Conservation (phyloP, 176 grass and related monocot species). For the Hordeum vulgare region DNA sequence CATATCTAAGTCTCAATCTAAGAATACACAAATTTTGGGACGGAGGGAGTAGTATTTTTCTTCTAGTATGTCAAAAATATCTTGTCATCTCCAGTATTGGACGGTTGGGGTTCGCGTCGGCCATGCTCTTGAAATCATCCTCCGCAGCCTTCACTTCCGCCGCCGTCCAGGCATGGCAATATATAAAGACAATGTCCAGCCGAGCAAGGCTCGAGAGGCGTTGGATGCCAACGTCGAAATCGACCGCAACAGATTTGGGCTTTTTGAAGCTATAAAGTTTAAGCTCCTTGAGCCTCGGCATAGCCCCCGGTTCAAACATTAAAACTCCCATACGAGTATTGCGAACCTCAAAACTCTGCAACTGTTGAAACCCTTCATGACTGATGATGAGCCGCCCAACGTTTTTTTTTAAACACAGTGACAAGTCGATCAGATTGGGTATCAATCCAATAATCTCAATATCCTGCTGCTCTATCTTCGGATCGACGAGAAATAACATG, state of each 20-base stretch:
- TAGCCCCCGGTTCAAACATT: not conserved
- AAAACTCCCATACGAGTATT: not conserved
- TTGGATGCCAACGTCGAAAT: not conserved
- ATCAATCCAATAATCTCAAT: not conserved
- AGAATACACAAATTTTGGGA: no score
- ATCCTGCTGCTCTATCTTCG: not conserved
- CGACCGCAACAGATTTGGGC: not conserved
- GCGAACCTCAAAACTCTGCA: not conserved
- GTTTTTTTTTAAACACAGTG: fast-evolving
- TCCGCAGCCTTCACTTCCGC: not conserved
- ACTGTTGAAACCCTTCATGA: not conserved
- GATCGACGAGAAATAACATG: fast-evolving
- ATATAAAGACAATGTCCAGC: fast-evolving
- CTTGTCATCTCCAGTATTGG: not conserved
- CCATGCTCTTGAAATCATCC: conserved; percentile 1
- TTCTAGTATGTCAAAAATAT: no score
- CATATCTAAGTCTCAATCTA: no score
- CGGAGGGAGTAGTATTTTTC: no score
- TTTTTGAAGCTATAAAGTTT: fast-evolving
- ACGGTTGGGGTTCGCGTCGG: not conserved
- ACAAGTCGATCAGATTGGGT: not conserved
- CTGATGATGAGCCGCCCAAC: not conserved
- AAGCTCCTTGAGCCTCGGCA: conserved; percentile 1
- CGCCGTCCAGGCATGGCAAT: fast-evolving
- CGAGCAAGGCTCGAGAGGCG: not conserved